Base-by-base conservation (phyloP, 768 basidiomycete species). In the Sutorius australiensis region DNA sequence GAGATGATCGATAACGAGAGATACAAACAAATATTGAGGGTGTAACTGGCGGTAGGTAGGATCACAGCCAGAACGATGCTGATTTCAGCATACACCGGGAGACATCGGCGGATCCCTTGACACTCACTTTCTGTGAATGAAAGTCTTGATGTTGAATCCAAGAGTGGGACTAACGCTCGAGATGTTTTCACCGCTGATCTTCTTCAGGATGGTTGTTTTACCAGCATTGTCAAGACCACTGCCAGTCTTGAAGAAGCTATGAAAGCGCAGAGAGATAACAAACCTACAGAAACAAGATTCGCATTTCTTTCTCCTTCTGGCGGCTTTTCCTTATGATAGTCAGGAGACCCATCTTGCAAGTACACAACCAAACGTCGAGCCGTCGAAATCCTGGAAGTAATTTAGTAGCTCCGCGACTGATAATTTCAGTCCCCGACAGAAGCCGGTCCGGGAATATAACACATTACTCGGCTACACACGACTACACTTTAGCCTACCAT, bases 91-190 rank as follows among this genome's bases (percentile, higher is more conserved):
- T 47, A 42, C 45, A 57, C 52, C 24, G 36, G 37, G 32, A 41
- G 46, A 38, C 45, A 69, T 41, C 46, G 21, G 58, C 49, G 61
- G 49, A 59, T 61, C 58, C 14, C 33, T 58, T 58, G 52, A 48
- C 36, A 66, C 81, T 71, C 70, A 98, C 92, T 88, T 89, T 72
- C 87, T 81, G 70, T 97, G 89, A 27, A 84, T 76, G 63, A 98
- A 92, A 6, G 95, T 97, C 77, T 95, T 95, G 78, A 98, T 99
- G 70, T 98, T 97, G 79, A 99, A 99, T 11, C 97, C 97, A 13
- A 99, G 76, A 10, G 97, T 98, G 2, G 97, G 97, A 63, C 88
- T 92, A 50, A 98, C 84, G 47, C 78, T 80, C 63, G 78, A 78
- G 60, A 95, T 92, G 70, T 95, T 90, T 72, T 98, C 95, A 19